phyloP scores from a whole-genome alignment of 2,329 filamentous ascomycete genomes.

The Fusarium lateritium region DNA sequence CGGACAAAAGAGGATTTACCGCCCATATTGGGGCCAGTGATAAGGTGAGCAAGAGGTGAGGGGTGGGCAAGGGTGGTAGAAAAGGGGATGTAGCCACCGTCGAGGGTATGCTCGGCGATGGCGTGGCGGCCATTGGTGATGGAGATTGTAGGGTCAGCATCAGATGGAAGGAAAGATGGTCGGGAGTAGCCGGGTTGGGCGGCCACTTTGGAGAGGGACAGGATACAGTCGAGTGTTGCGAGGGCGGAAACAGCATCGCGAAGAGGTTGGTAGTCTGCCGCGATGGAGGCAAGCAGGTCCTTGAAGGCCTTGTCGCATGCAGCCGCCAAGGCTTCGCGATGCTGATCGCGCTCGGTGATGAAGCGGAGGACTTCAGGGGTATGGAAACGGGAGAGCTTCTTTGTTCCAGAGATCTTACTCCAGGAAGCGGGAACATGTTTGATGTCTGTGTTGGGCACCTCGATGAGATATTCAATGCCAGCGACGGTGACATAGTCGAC shows the following conservation, averaged over 20 bases:
- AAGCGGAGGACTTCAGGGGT: conserved; percentile 90
- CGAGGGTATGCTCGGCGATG: conserved; percentile 92
- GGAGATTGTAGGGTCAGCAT: conserved; percentile 75
- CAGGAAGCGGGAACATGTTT: conserved; percentile 94
- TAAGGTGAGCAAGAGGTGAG: conserved; percentile 80
- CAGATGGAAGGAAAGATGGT: conserved; percentile 75
- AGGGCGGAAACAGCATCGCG: conserved; percentile 90
- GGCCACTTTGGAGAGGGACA: conserved; percentile 88
- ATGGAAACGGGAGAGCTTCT: conserved; percentile 92
- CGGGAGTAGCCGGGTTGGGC: conserved; percentile 89
- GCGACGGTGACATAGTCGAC: conserved; percentile 87
- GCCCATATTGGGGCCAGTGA: conserved; percentile 99
- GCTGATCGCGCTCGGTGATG: conserved; percentile 90
- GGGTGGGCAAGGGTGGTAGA: conserved; percentile 79
- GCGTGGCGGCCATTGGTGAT: conserved; percentile 82
- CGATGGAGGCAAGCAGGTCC: conserved; percentile 79
- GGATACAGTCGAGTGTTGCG: conserved; percentile 88
- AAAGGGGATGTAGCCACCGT: conserved; percentile 93
- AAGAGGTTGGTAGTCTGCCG: conserved; percentile 88
- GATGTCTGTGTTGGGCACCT: conserved; percentile 85
- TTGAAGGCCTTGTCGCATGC: conserved; percentile 90
- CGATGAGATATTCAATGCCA: conserved; percentile 95
- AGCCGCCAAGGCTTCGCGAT: conserved; percentile 92
- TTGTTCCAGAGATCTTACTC: conserved; percentile 95
- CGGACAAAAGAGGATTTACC: conserved; percentile 98